Base-by-base conservation (phyloP, 2,329 filamentous ascomycete genomes). In the Geosmithia flava region DNA sequence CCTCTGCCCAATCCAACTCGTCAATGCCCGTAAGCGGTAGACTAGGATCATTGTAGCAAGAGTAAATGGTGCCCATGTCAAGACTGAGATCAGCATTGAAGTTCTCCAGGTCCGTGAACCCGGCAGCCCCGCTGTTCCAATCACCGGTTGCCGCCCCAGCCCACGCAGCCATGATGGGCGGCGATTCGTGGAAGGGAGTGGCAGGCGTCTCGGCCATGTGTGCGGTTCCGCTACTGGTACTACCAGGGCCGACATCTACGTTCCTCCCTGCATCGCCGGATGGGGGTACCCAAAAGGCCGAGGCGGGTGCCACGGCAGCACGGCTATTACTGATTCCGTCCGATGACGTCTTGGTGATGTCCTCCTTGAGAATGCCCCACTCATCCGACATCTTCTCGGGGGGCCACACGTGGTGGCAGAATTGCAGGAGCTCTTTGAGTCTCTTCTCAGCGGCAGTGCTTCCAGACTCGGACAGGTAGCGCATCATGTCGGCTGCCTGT, bases 21-120 rank as follows among this genome's bases (percentile, higher is more conserved):
- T 60, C 58, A 27, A 59, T 56, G n/a, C 58, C 58, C 1, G 58
- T 59, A 42, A 60, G 44, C 2, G 58, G 58, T n/a, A 60, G 50
- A 3, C 45, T 53, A 13, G 58, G 58, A 23, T 60, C 58, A 40
- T 60, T 59, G 41, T 56, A 60, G 27, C 56, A 57, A 2, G 54
- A 54, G 43, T 59, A 60, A 23, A 60, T 60, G 20, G 53, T 56
- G 2, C 51, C 51, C n/a, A 57, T 55, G 15, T 57, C 58, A 16
- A 51, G 43, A 7, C 49, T 55, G 17, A 59, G 47, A 11, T 59
- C 58, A 33, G 55, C 48, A 8, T 53, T 50, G 11, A 59, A 52
- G 1, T 54, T 51, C 17, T 52, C 53, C 16, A 51, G 48, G 3
- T 51, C 27, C 29, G 54, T 52, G 29, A 56, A 53, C 7, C 53